A percentile compares a stretch with the other conserved stretches of the same genome.
phyloP scores from a whole-genome alignment of 805 yeast genomes.

The Blastobotrys terrestris region DNA sequence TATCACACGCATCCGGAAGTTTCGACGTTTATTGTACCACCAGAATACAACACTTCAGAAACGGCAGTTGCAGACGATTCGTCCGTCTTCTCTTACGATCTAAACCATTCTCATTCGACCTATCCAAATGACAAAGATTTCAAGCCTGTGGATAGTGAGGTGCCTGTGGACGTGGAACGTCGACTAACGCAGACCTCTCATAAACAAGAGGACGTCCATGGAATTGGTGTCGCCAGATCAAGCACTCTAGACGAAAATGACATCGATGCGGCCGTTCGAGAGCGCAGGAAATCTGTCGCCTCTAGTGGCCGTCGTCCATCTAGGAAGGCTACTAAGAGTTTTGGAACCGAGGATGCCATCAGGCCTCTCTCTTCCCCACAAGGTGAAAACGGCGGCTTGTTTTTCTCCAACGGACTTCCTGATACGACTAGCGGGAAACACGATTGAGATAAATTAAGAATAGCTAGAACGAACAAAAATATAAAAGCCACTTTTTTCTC shows the following conservation, averaged over 20 bases:
- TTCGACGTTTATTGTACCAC: conserved; percentile 11
- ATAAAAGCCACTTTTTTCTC: too few relatives aligned
- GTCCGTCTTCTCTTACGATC: conserved; percentile 31
- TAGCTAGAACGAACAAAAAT: not conserved
- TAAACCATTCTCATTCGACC: conserved; percentile 26
- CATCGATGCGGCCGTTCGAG: conserved; percentile 18
- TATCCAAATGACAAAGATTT: conserved; percentile 26
- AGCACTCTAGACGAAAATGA: conserved; percentile 23
- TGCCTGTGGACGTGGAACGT: conserved; percentile 30
- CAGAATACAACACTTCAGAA: conserved; percentile 5
- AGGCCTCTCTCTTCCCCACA: conserved; percentile 24
- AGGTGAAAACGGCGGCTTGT: conserved; percentile 17
- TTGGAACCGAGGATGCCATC: conserved; percentile 26
- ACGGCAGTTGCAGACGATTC: conserved; percentile 18
- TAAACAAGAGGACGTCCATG: conserved; percentile 25
- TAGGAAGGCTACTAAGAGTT: conserved; percentile 32
- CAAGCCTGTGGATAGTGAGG: conserved; percentile 25
- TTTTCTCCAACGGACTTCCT: conserved; percentile 32
- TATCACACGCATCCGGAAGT: conserved; percentile 17
- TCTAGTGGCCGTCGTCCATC: conserved; percentile 12
- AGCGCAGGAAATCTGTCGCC: conserved; percentile 26
- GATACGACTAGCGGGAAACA: conserved; percentile 26
- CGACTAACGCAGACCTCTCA: conserved; percentile 29
- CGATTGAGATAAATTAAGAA: not conserved
- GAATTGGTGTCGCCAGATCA: conserved; percentile 30